phyloP scores from a whole-genome alignment of 768 basidiomycete genomes.

The Mycena rebaudengoi region DNA sequence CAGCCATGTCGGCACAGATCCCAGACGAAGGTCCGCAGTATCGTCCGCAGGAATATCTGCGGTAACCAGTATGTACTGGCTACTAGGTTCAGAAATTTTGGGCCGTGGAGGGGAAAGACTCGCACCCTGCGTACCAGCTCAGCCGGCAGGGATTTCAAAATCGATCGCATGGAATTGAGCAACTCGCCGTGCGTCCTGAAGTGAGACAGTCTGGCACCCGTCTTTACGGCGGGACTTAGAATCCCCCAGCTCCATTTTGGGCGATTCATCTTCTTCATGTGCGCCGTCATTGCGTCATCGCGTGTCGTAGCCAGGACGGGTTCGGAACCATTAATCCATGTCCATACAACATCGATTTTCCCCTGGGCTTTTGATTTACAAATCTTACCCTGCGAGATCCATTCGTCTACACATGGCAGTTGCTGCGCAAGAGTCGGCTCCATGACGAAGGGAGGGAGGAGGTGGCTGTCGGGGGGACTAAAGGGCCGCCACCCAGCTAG shows the following conservation, averaged over 20 bases:
- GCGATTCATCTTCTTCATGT: background rate
- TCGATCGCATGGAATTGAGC: constrained; percentile 27
- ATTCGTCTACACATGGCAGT: constrained; percentile 22
- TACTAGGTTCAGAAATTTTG: background rate
- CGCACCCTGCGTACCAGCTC: constrained; percentile 22
- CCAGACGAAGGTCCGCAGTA: constrained; percentile 18
- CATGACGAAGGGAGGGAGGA: background rate
- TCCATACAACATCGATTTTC: constrained; percentile 20
- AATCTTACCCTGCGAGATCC: constrained; percentile 14
- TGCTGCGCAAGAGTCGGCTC: constrained; percentile 14
- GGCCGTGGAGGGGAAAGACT: background rate
- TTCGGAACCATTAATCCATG: constrained; percentile 28
- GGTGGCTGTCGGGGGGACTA: constrained; percentile 11
- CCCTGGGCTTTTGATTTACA: background rate
- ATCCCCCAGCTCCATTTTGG: too few relatives aligned
- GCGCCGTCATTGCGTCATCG: background rate
- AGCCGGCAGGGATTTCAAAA: constrained; percentile 15
- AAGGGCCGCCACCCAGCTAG: constrained; percentile 24
- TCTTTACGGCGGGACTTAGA: too few relatives aligned
- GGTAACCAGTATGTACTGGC: constrained; percentile 26
- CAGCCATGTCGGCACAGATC: constrained; percentile 24
- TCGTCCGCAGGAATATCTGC: constrained; percentile 28
- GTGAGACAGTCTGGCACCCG: constrained; percentile 18
- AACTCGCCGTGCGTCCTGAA: constrained; percentile 27
- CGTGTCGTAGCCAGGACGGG: constrained; percentile 18